phyloP scores from a whole-genome alignment of 805 yeast species.

The Saccharomycopsis amapae region DNA sequence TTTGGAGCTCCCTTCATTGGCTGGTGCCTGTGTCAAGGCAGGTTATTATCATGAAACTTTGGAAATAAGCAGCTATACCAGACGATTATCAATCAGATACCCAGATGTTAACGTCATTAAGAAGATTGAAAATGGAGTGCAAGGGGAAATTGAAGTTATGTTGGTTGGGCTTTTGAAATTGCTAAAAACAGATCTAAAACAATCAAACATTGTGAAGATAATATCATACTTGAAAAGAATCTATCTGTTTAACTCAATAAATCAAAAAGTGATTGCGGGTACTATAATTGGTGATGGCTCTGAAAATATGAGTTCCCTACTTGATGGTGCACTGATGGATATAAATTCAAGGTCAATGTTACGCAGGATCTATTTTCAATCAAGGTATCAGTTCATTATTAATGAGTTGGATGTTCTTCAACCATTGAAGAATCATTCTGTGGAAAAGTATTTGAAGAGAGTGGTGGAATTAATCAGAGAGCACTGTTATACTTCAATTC shows the following conservation, averaged over 20 bases:
- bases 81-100: constrained; percentile 62
- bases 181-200: constrained; percentile 68
- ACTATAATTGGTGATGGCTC: not conserved
- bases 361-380: constrained; percentile 54
- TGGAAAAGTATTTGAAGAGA: constrained; percentile 63
- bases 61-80: constrained; percentile 69
- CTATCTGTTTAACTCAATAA: constrained; percentile 37
- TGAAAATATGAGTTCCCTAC: not conserved
- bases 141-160: constrained; percentile 57
- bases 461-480: constrained; percentile 82
- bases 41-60: constrained; percentile 88
- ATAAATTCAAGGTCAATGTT: constrained; percentile 28
- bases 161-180: constrained; percentile 59
- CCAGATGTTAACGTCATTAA: constrained; percentile 42
- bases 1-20: constrained; percentile 75
- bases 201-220: constrained; percentile 71
- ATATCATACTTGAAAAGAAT: constrained; percentile 68
- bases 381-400: constrained; percentile 61
- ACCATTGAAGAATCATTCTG: constrained; percentile 47
- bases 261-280: not conserved
- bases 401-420: constrained; percentile 49
- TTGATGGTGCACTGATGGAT: constrained; percentile 3
- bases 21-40: constrained; percentile 73
- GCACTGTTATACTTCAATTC: constrained; percentile 65
- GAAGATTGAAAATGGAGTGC: constrained; percentile 44